Percentiles rank a stretch among this genome's conserved stretches.
These are phyloP conservation scores for Ganoderma sinense DNA, from an alignment of 1,284 basidiomycete species.

Conservation along the genomic window DNA sequence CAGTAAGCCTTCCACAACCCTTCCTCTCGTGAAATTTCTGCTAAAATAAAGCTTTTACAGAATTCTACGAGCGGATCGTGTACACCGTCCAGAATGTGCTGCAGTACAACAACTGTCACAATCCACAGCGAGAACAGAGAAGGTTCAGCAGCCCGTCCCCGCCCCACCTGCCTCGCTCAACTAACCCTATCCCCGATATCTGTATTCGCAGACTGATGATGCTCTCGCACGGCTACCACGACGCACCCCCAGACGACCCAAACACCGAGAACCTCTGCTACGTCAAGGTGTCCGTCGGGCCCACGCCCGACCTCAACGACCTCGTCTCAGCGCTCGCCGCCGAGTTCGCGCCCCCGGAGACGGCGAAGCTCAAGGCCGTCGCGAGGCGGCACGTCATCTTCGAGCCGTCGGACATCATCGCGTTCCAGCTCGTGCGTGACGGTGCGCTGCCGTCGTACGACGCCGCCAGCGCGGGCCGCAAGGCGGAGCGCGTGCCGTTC, in stretches of 20 bases:
- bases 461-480: conserved; percentile 29
- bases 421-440: conserved; percentile 58
- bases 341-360: conserved; percentile 47
- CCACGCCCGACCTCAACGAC: conserved; percentile 53
- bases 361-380: conserved; percentile 15
- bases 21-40: neutral
- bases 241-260: conserved; percentile 41
- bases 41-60: conserved; percentile 31
- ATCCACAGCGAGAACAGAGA: conserved; percentile 22
- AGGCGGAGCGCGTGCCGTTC: conserved; percentile 54
- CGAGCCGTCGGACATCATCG: conserved; percentile 65
- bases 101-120: conserved; percentile 27
- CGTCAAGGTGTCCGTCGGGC: conserved; percentile 50
- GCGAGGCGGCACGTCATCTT: conserved; percentile 58
- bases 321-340: conserved; percentile 64
- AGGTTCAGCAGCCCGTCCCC: conserved; percentile 36
- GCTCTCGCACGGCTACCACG: conserved; percentile 48
- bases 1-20: conserved; percentile 36
- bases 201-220: conserved; percentile 46
- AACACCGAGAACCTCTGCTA: conserved; percentile 45
- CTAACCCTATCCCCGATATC: neutral
- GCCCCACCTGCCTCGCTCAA: neutral
- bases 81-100: conserved; percentile 43
- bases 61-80: conserved; percentile 47
- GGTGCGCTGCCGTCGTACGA: conserved; percentile 37